Conservation (phyloP, 352 stramenopile genomes). For the Pythium dissimile region DNA sequence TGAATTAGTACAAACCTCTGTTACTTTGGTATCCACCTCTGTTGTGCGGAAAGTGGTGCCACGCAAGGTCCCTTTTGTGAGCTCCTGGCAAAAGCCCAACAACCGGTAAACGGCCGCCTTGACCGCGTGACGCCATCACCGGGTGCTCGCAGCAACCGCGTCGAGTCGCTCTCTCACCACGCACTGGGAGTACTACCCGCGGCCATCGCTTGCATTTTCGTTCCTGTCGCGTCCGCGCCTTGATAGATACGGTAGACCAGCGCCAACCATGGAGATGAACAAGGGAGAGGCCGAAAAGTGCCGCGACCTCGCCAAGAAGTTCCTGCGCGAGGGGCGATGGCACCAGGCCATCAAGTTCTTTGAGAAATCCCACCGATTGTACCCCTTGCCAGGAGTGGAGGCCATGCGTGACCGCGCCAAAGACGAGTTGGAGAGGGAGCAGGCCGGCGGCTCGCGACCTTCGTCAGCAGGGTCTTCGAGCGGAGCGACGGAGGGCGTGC, state of each 20-base stretch:
- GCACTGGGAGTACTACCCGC: too few species aligned
- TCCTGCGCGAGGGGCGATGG: slow-evolving; percentile 81
- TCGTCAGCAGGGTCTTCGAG: slow-evolving; percentile 14
- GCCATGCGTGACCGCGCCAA: slow-evolving; percentile 72
- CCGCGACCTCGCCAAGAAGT: slow-evolving; percentile 87
- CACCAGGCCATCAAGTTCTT: slow-evolving; percentile 91
- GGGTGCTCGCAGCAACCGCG: not conserved
- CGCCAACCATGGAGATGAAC: slow-evolving; percentile 87
- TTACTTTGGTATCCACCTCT: too few species aligned
- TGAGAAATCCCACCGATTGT: slow-evolving; percentile 90
- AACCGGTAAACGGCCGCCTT: slow-evolving; percentile 10
- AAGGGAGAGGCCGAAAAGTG: slow-evolving; percentile 91
- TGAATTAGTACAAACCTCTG: slow-evolving; percentile 29
- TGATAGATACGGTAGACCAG: too few species aligned
- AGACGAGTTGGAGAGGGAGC: slow-evolving; percentile 50
- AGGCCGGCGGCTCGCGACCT: slow-evolving; percentile 27
- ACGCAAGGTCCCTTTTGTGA: slow-evolving; percentile 7
- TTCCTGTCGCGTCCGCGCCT: too few species aligned
- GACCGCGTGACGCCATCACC: slow-evolving; percentile 8
- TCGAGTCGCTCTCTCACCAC: too few species aligned
- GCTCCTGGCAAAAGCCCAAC: too few species aligned
- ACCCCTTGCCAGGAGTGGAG: slow-evolving; percentile 80
- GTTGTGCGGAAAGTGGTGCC: not conserved
- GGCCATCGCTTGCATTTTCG: too few species aligned
- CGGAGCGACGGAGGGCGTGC: slow-evolving; percentile 28